phyloP scores from a whole-genome alignment of 2,329 filamentous ascomycete species.

The Colletotrichum sp. region DNA sequence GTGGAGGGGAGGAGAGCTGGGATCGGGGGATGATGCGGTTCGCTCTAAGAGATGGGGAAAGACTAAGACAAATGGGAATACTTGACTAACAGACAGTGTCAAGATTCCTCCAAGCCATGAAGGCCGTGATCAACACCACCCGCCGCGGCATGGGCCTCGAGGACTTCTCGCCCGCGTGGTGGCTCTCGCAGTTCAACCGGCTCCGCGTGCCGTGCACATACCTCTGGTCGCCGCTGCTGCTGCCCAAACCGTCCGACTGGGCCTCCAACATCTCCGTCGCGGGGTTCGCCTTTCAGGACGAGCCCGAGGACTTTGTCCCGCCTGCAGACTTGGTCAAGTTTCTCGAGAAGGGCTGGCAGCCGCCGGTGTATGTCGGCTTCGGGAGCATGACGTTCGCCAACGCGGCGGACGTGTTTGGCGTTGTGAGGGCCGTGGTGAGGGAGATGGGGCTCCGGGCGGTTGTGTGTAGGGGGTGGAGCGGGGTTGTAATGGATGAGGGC shows the following conservation, averaged over 20 bases:
- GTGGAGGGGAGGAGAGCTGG: background rate
- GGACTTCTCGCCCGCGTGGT: conserved; percentile 52
- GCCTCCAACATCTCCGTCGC: conserved; percentile 56
- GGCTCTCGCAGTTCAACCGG: conserved; percentile 50
- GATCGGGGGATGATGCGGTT: background rate
- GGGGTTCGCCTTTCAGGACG: conserved; percentile 60
- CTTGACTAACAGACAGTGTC: background rate
- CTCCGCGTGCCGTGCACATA: conserved; percentile 54
- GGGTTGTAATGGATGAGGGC: background rate
- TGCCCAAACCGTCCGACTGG: conserved; percentile 60
- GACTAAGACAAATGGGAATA: accelerated
- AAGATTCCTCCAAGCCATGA: conserved; percentile 14
- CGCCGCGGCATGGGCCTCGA: conserved; percentile 48
- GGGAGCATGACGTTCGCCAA: conserved; percentile 33
- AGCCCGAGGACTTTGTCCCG: conserved; percentile 44
- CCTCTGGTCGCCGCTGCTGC: conserved; percentile 46
- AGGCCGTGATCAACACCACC: conserved; percentile 48
- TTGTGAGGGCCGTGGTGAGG: background rate
- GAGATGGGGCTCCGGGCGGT: background rate
- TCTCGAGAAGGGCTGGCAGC: conserved; percentile 27
- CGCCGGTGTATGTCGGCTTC: conserved; percentile 38
- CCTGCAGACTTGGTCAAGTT: conserved; percentile 39
- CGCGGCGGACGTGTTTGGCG: background rate
- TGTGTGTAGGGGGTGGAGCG: conserved; percentile 1
- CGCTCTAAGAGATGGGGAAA: background rate